Base-by-base conservation (phyloP, 1,284 basidiomycete genomes). In the Ustilago loliicola region DNA sequence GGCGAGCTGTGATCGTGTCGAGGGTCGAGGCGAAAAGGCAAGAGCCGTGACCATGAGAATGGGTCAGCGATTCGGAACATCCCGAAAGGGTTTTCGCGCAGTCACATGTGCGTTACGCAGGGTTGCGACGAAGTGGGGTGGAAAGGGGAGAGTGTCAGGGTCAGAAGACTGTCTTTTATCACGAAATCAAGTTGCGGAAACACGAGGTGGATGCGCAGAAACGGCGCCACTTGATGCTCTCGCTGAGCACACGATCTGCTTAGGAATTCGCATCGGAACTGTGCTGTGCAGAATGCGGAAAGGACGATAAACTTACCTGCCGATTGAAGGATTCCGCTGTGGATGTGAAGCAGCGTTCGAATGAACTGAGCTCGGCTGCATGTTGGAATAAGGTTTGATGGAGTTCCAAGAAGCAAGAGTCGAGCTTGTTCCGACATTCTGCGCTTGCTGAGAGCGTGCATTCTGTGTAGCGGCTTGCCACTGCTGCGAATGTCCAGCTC, bases 391-490 rank as follows among this genome's bases (percentile, higher is more conserved):
- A 65, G 63, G 63, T 58, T 66, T 61, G 54, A 25, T 40, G 7
- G 36, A 23, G 42, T 72, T 59, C 64, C 63, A 72, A 9, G 71
- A 59, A 40, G 67, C 47, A 19, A 64, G 57, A 19, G 61, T 64
- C 2, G 53, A 60, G n/a, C 30, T 40, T 25, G 62, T 47, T 27
- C 29, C 38, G 19, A 42, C 52, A 25, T 13, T 32, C 1, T 60
- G 48, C 57, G 23, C 27, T 10, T 19, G 45, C 34, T n/a, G 51
- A 50, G 23, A n/a, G n/a, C 25, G 13, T 40, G 8, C 59, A 40
- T 52, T 29, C 32, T 38, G 53, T 19, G 23, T 45, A 27, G 29
- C 59, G 34, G 40, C 40, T 27, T 54, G 36, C 60, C 64, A 72
- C 15, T 50, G 53, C 13, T 52, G 21, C 15, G 54, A 57, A n/a